phyloP scores from a whole-genome alignment of 2,329 filamentous ascomycete genomes.

The Colletotrichum salicis region DNA sequence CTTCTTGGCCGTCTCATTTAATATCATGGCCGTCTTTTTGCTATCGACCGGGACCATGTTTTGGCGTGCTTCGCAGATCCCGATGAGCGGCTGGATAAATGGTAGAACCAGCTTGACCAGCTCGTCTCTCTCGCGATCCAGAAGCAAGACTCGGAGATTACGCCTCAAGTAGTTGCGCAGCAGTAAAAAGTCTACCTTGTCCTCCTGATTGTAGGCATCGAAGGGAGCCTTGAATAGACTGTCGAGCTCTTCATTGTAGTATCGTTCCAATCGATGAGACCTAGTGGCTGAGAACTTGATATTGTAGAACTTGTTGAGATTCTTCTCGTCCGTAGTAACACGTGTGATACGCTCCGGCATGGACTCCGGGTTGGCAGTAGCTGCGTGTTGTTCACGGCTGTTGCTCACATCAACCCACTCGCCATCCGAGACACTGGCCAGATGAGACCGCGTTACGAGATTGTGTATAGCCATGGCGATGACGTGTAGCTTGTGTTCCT shows the following conservation, averaged over 20 bases:
- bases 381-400: not conserved
- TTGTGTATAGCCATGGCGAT: not conserved
- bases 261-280: constrained; percentile 50
- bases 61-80: constrained; percentile 60
- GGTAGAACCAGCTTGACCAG: constrained; percentile 54
- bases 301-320: constrained; percentile 61
- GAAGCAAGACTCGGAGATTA: constrained; percentile 33
- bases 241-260: constrained; percentile 53
- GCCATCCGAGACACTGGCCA: not conserved
- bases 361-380: constrained; percentile 38
- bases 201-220: constrained; percentile 50
- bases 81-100: constrained; percentile 53
- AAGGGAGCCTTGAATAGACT: constrained; percentile 41
- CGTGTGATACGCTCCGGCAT: constrained; percentile 56
- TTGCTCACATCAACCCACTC: constrained; percentile 21
- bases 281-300: constrained; percentile 56
- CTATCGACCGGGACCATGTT: constrained; percentile 54
- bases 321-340: constrained; percentile 55
- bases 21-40: constrained; percentile 52
- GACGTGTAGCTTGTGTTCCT: not conserved
- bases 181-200: constrained; percentile 60
- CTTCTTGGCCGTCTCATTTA: constrained; percentile 49
- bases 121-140: constrained; percentile 48
- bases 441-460: not conserved
- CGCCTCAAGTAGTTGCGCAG: constrained; percentile 58